These are phyloP conservation scores for Candida pseudoviswanathii DNA, from an alignment of 1,139 yeast genomes.

Conservation along the genomic window DNA sequence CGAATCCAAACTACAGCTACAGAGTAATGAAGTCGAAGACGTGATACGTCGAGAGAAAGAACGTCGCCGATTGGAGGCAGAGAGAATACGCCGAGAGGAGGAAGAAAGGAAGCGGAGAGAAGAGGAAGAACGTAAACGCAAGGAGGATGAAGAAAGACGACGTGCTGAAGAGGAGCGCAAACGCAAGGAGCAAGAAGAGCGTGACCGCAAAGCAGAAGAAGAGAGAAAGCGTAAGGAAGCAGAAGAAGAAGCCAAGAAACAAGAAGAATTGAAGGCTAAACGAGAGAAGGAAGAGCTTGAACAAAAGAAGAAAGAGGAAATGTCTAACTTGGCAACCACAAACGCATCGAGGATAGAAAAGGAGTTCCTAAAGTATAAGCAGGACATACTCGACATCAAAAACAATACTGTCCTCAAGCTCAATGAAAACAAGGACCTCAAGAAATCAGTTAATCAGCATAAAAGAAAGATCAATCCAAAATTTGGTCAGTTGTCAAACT, in stretches of 20 bases:
- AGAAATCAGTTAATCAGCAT: conserved; percentile 42
- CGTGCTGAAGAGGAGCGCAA: conserved; percentile 17
- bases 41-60: conserved; percentile 22
- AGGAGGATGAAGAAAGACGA: conserved; percentile 13
- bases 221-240: conserved; percentile 19
- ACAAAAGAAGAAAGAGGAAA: conserved; percentile 17
- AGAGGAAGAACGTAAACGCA: conserved; percentile 15
- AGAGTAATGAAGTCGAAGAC: conserved; percentile 20
- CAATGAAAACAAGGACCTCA: conserved; percentile 40
- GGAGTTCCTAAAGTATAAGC: conserved; percentile 53
- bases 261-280: conserved; percentile 14
- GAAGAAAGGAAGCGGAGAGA: conserved; percentile 13
- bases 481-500: conserved; percentile 87
- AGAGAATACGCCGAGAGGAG: conserved; percentile 7
- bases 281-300: conserved; percentile 17
- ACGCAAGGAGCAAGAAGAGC: conserved; percentile 17
- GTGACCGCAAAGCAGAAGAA: conserved; percentile 13
- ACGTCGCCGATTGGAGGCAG: conserved; percentile 18
- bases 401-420: conserved; percentile 54
- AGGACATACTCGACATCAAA: conserved; percentile 63
- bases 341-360: conserved; percentile 43
- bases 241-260: conserved; percentile 15
- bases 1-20: conserved; percentile 15
- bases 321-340: conserved; percentile 28
- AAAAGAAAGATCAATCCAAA: conserved; percentile 83